phyloP scores from a whole-genome alignment of 2,329 filamentous ascomycete species.

The Claviceps quebecensis region DNA sequence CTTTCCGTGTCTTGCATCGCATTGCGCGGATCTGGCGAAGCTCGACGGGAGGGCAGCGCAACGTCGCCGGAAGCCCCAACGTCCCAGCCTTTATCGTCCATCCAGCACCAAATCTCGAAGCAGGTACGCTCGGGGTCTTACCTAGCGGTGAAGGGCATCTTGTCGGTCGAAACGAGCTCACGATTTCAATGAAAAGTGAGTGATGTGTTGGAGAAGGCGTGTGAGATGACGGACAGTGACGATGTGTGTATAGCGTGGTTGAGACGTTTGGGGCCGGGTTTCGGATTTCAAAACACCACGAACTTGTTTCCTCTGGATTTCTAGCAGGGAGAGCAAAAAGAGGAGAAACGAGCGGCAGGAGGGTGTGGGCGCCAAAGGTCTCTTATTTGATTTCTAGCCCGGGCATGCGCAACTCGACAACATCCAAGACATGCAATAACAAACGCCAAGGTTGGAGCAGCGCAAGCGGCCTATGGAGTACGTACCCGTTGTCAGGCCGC shows the following conservation, averaged over 20 bases:
- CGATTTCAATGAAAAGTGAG: background rate
- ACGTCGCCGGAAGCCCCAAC: too few relatives aligned
- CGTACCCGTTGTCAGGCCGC: too few relatives aligned
- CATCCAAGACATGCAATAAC: background rate
- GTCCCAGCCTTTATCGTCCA: too few relatives aligned
- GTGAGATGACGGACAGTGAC: background rate
- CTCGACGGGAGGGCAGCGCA: too few relatives aligned
- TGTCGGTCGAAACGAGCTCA: slow-evolving; percentile 15
- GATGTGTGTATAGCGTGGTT: too few relatives aligned
- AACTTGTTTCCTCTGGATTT: too few relatives aligned
- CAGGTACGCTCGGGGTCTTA: slow-evolving; percentile 20
- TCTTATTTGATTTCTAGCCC: background rate
- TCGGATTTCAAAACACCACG: too few relatives aligned
- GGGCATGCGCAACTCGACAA: background rate
- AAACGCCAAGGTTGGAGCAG: too few relatives aligned
- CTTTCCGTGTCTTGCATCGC: background rate
- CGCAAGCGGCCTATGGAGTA: too few relatives aligned
- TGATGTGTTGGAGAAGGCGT: background rate
- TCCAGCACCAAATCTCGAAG: too few relatives aligned
- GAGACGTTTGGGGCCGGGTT: too few relatives aligned
- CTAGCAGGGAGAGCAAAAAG: background rate
- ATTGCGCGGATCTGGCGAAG: slow-evolving; percentile 5
- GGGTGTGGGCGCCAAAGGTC: background rate
- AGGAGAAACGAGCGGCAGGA: background rate
- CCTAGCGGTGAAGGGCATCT: slow-evolving; percentile 46